Conservation (phyloP, 1,284 basidiomycete species). For the Microbotryomycetes sp. region DNA sequence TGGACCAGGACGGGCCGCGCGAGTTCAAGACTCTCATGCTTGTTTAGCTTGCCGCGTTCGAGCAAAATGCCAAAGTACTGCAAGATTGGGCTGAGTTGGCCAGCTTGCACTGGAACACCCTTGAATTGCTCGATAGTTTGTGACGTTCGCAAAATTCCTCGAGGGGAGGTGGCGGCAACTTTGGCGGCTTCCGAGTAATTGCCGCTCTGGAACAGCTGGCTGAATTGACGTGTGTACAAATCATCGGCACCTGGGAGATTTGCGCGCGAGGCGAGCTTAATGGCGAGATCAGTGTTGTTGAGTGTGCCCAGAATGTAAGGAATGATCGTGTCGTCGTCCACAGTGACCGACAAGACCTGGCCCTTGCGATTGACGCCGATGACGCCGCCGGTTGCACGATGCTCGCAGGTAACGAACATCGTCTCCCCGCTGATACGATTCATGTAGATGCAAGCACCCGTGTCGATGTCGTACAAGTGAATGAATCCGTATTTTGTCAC, state of each 20-base stretch:
- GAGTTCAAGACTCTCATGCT: conserved; percentile 90
- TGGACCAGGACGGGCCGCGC: conserved; percentile 94
- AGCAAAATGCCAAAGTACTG: conserved; percentile 98
- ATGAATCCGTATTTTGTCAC: conserved; percentile 99
- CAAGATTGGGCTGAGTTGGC: conserved; percentile 89
- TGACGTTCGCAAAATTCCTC: conserved; percentile 89
- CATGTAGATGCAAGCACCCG: conserved; percentile 99
- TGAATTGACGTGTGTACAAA: conserved; percentile 92
- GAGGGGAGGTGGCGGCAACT: conserved; percentile 93
- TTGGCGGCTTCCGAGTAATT: conserved; percentile 97
- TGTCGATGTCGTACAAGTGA: conserved; percentile 96
- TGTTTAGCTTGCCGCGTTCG: conserved; percentile 97
- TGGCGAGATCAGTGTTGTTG: conserved; percentile 96
- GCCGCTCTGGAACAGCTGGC: conserved; percentile 80
- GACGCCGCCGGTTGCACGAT: conserved; percentile 89
- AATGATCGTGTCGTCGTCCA: conserved; percentile 93
- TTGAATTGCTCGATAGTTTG: conserved; percentile 99
- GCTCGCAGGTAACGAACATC: conserved; percentile 96
- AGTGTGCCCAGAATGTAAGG: conserved; percentile 88
- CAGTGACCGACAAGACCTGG: conserved; percentile 88
- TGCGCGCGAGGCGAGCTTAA: conserved; percentile 95
- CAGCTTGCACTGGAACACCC: conserved; percentile 79
- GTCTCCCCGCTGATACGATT: conserved; percentile 99
- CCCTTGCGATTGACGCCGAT: conserved; percentile 99
- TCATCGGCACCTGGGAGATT: conserved; percentile 97